Conservation (phyloP, 75 land plant species). For the Larix kaempferi region DNA sequence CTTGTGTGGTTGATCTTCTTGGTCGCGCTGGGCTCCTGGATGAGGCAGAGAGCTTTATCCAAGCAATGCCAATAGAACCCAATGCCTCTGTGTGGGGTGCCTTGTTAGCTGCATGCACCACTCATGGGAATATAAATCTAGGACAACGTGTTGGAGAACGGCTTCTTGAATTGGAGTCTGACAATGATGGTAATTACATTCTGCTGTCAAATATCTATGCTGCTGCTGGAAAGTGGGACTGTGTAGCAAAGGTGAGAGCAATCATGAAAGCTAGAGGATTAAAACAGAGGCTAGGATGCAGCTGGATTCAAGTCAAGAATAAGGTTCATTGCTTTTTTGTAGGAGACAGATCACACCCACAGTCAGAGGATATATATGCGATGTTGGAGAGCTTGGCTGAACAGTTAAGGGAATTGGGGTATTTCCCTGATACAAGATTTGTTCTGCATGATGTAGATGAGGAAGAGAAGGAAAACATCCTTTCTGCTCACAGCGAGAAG, state of each 20-base stretch:
- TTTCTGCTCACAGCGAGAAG: slow-evolving; percentile 15
- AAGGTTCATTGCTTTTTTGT: slow-evolving; percentile 20
- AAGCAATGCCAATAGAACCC: slow-evolving; percentile 29
- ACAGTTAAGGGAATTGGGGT: slow-evolving; percentile 8
- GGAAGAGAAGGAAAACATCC: slow-evolving; percentile 10
- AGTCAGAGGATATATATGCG: slow-evolving; percentile 4
- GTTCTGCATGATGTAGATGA: slow-evolving; percentile 8
- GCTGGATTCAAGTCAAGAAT: slow-evolving; percentile 27
- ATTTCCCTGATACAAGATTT: slow-evolving; percentile 6
- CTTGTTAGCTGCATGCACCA: slow-evolving; percentile 33
- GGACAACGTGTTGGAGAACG: slow-evolving; percentile 24
- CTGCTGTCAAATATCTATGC: slow-evolving; percentile 52
- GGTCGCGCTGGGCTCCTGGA: slow-evolving; percentile 39
- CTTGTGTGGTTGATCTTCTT: slow-evolving; percentile 49
- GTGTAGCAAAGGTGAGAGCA: slow-evolving; percentile 19
- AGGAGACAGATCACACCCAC: slow-evolving; percentile 18
- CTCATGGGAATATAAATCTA: slow-evolving; percentile 18
- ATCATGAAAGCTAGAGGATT: slow-evolving; percentile 22
- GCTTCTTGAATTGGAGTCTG: slow-evolving; percentile 14
- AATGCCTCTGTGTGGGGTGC: slow-evolving; percentile 35
- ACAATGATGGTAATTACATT: slow-evolving; percentile 30
- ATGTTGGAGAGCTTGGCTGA: slow-evolving; percentile 19
- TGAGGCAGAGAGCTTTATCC: slow-evolving; percentile 22
- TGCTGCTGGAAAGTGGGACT: slow-evolving; percentile 37
- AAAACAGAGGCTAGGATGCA: slow-evolving; percentile 31